Conservation (phyloP, 1,284 basidiomycete species). For the Earliella scabrosa region DNA sequence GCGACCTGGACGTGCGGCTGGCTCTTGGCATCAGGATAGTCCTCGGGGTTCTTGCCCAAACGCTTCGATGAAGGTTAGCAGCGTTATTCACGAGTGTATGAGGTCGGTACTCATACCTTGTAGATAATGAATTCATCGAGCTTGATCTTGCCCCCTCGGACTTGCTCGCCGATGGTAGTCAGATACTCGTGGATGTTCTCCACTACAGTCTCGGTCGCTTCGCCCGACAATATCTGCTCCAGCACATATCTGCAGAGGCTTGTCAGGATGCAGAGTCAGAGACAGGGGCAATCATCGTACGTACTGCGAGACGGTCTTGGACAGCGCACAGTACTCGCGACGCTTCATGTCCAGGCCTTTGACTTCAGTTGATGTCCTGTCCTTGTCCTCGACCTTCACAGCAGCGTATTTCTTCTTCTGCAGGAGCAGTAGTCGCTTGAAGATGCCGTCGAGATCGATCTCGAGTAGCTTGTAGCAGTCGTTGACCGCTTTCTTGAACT, state of each 20-base stretch:
- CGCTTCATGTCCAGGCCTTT: conserved; percentile 99
- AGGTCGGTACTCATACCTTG: conserved; percentile 60
- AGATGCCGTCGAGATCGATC: conserved; percentile 96
- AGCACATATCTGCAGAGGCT: conserved; percentile 73
- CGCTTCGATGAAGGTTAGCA: conserved; percentile 52
- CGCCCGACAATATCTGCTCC: conserved; percentile 90
- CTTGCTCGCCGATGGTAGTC: conserved; percentile 70
- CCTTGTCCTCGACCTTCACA: conserved; percentile 86
- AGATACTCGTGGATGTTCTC: conserved; percentile 95
- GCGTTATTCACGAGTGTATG: not conserved
- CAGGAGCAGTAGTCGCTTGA: conserved; percentile 89
- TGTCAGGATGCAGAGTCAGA: not conserved
- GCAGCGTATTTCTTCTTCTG: conserved; percentile 99
- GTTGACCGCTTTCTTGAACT: conserved; percentile 96
- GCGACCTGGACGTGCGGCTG: conserved; percentile 99
- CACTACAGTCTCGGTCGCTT: conserved; percentile 89
- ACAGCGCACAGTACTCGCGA: conserved; percentile 91
- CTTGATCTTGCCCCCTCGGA: conserved; percentile 78
- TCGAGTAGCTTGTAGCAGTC: conserved; percentile 95
- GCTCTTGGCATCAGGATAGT: conserved; percentile 94
- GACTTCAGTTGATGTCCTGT: conserved; percentile 82
- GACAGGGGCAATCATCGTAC: conserved; percentile 39
- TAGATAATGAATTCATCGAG: conserved; percentile 94
- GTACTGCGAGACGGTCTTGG: conserved; percentile 91
- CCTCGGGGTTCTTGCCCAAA: conserved; percentile 92